Evolutionary conservation across 148 eudicot genomes (phyloP), one percentile per base, ranked within the genome.

Genomic region (Limonium bicolor): DNA sequence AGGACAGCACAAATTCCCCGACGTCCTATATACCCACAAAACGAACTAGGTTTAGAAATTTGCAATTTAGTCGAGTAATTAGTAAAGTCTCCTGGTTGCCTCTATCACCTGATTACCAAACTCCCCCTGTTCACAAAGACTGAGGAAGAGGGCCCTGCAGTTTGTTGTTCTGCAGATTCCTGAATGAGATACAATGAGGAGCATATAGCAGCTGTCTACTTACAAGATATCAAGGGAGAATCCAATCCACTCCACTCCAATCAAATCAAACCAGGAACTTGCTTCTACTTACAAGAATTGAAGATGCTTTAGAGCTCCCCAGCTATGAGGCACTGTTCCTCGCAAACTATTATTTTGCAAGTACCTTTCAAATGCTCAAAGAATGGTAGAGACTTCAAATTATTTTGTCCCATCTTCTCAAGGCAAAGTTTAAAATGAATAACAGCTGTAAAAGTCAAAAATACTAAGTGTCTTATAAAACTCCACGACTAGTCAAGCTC

Each of bases 1-100:
- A 84, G 16, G 70, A 55, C 15, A 84, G 59, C 95, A 84, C 58
- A 70, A 35, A 62, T 84, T 84, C 39, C 95, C 85, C 32, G 79
- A 66, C 46, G 77, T 51, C 63, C 95, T 84, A 77, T 27, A 18
- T 9, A 58, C 40, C 7, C 32, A 47, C 21, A 25, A 16, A 40
- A 55, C 17, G 46, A 24, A 44, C 37, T 45, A 45, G 39, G 7
- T n/a, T 44, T 35, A 55, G 22, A 37, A 23, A n/a, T 36, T 32
- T 27, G 27, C 40, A 11, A 21, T 30, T 3, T 20, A 46, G 48
- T 21, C 12, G 20, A 18, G 4, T 5, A 14, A 15, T 6, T 18
- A 15, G 12, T 4, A 2, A 0, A 38, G 16, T 38, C 7, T 10
- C 16, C 12, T 6, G 14, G 12, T 26, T 51, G n/a, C 4, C 15